phyloP scores from a whole-genome alignment of 148 eudicot species.

The Vaccinium macrocarpon region DNA sequence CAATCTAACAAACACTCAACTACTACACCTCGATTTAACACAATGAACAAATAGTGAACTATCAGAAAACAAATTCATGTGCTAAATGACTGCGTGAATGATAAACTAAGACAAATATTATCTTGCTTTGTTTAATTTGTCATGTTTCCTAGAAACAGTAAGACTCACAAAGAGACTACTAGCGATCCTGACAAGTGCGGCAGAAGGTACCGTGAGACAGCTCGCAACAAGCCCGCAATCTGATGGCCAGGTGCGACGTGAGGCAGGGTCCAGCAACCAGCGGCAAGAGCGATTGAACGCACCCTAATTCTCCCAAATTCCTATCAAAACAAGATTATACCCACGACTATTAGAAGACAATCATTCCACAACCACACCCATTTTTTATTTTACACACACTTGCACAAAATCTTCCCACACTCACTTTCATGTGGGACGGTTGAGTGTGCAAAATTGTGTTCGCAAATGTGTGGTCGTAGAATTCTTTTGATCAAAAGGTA shows the following conservation, averaged over 20 bases:
- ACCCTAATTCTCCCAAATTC: slow-evolving; percentile 70
- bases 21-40: slow-evolving; percentile 9
- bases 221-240: slow-evolving; percentile 69
- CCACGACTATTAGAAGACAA: not conserved
- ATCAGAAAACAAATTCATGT: not conserved
- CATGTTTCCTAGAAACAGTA: slow-evolving; percentile 41
- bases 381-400: too few species aligned
- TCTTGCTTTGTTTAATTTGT: slow-evolving; percentile 8
- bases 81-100: not conserved
- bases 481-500: too few species aligned
- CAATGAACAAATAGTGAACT: not conserved
- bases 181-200: slow-evolving; percentile 97
- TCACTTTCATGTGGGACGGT: too few species aligned
- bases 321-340: slow-evolving; percentile 29
- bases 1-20: slow-evolving; percentile 17
- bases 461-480: too few species aligned
- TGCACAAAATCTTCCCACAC: too few species aligned
- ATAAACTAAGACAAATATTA: not conserved
- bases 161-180: slow-evolving; percentile 79
- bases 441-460: too few species aligned
- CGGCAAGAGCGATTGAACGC: slow-evolving; percentile 68
- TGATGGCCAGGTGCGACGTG: slow-evolving; percentile 50
- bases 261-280: slow-evolving; percentile 42
- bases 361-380: not conserved
- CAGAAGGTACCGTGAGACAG: slow-evolving; percentile 92